phyloP scores from a whole-genome alignment of 225 moss, liverwort and hornwort genomes.

The Physcomitrium patens region DNA sequence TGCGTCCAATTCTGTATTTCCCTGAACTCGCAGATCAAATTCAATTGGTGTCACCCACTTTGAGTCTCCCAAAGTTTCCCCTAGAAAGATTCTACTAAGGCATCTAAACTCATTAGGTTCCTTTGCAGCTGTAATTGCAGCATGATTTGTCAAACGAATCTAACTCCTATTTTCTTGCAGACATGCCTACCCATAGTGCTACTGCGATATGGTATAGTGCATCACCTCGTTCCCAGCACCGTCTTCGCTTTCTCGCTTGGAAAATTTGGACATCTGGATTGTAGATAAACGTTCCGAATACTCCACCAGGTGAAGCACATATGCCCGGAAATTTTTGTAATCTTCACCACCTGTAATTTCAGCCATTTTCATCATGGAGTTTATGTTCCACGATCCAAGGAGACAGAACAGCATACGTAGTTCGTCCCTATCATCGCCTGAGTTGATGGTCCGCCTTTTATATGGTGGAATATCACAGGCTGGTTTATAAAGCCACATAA shows the following conservation, averaged over 20 bases:
- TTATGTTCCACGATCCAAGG: constrained; percentile 49
- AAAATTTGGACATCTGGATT: constrained; percentile 45
- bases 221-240: constrained; percentile 36
- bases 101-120: background rate
- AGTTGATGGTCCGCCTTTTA: constrained; percentile 50
- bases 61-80: background rate
- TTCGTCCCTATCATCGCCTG: constrained; percentile 45
- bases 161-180: constrained; percentile 1
- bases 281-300: constrained; percentile 65
- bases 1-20: constrained; percentile 40
- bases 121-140: background rate
- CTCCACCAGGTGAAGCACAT: constrained; percentile 64
- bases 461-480: constrained; percentile 62
- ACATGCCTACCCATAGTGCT: background rate
- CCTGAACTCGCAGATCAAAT: constrained; percentile 30
- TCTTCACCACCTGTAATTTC: constrained; percentile 55
- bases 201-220: background rate
- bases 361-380: constrained; percentile 61
- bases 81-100: background rate
- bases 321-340: constrained; percentile 42
- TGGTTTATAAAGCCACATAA: constrained; percentile 73
- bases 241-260: constrained; percentile 24
- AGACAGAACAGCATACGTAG: constrained; percentile 70
- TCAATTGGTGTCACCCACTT: background rate
- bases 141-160: background rate